Percentiles rank a stretch among this genome's conserved stretches.
Conservation (phyloP, 805 yeast species). For the Isabelozyma gotoi region DNA sequence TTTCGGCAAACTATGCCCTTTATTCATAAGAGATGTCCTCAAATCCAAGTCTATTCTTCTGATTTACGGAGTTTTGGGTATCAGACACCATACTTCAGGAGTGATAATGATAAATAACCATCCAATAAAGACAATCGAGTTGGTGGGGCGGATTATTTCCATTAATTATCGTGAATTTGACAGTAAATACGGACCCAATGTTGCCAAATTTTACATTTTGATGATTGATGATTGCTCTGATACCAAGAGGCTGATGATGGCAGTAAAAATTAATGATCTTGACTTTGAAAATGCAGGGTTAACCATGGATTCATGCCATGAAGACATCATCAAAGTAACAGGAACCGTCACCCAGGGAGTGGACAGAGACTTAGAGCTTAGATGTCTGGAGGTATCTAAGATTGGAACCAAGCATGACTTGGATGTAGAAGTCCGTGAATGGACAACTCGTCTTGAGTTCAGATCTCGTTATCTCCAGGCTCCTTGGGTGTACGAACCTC, state of each 20-base stretch:
- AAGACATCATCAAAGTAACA: conserved; percentile 22
- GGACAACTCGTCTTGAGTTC: conserved; percentile 24
- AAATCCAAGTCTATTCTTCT: conserved; percentile 4
- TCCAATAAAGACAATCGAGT: conserved; percentile 25
- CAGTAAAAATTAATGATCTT: conserved; percentile 15
- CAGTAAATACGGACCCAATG: conserved; percentile 1
- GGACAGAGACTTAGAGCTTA: conserved; percentile 8
- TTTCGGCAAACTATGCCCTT: conserved; percentile 15
- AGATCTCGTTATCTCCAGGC: conserved; percentile 13
- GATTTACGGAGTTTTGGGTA: conserved; percentile 1
- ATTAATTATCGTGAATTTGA: conserved; percentile 13
- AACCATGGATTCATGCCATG: conserved; percentile 15
- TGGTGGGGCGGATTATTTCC: conserved; percentile 30
- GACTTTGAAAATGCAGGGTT: conserved; percentile 13
- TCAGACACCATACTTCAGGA: neutral
- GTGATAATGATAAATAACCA: conserved; percentile 28
- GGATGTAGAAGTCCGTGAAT: conserved; percentile 23
- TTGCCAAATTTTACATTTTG: conserved; percentile 14
- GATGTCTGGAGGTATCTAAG: conserved; percentile 9
- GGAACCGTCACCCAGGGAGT: conserved; percentile 12
- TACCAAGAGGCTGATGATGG: conserved; percentile 19
- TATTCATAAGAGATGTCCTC: conserved; percentile 30
- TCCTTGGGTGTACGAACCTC: conserved; percentile 26
- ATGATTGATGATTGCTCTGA: conserved; percentile 38
- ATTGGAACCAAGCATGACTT: conserved; percentile 17